Evolutionary conservation across 2,329 filamentous ascomycete species (phyloP).

Genomic region (Diplodia corticola): DNA sequence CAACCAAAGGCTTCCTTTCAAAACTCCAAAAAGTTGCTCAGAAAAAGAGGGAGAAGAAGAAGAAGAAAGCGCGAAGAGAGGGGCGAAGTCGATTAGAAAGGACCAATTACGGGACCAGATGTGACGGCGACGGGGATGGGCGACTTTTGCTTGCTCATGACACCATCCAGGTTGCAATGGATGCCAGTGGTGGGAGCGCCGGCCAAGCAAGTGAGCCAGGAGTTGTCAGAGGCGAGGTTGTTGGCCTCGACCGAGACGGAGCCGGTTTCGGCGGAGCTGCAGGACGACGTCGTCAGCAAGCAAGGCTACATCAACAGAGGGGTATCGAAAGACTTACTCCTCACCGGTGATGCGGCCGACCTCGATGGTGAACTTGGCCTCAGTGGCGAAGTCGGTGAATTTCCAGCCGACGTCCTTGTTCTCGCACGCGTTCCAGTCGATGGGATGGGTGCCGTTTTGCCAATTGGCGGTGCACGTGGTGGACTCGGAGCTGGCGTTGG

Average conservation of each 20-base stretch:
- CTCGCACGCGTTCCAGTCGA: constrained; percentile 8
- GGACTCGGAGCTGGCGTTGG: constrained; percentile 20
- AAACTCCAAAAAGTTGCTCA: neutral
- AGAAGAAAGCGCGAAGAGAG: neutral
- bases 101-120: neutral
- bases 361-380: constrained; percentile 17
- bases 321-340: neutral
- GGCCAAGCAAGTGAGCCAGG: constrained; percentile 20
- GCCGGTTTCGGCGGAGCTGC: constrained; percentile 4
- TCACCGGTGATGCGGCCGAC: neutral
- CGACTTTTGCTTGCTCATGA: neutral
- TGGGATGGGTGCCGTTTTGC: neutral
- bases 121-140: neutral
- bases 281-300: neutral
- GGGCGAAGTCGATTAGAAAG: neutral
- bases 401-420: neutral
- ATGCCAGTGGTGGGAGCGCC: constrained; percentile 23
- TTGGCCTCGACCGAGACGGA: constrained; percentile 15
- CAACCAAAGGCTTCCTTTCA: neutral
- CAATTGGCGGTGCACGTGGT: constrained; percentile 25
- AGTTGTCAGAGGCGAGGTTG: neutral
- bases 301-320: neutral
- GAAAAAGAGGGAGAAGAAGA: neutral
- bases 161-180: constrained; percentile 20
- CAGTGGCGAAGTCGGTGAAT: constrained; percentile 12